Evolutionary conservation across 2,329 filamentous ascomycete species (phyloP).

Genomic region (Colletotrichum cordylinicola): DNA sequence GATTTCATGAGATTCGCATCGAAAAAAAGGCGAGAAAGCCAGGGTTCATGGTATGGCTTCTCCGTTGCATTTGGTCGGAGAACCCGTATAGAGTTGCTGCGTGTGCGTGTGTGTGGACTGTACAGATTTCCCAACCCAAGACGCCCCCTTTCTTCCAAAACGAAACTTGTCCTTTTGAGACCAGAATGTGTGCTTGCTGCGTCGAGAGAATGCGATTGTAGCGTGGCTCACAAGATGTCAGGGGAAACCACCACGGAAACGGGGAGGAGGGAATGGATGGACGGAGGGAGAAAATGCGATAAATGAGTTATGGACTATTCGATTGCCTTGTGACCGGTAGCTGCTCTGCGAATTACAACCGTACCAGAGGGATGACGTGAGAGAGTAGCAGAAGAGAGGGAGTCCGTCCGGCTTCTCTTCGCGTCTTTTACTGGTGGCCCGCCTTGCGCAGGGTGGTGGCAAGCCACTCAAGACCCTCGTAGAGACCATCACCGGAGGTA

Average conservation of each 20-base stretch:
- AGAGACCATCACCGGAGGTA: conserved; percentile 98
- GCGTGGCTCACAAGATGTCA: conserved; percentile 23
- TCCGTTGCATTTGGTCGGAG: conserved; percentile 18
- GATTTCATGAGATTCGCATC: conserved; percentile 9
- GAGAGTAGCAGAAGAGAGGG: conserved; percentile 41
- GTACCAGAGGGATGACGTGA: conserved; percentile 53
- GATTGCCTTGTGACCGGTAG: conserved; percentile 59
- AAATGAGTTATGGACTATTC: conserved; percentile 56
- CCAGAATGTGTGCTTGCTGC: conserved; percentile 23
- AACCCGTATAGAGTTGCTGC: conserved; percentile 21
- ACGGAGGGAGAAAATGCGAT: conserved; percentile 25
- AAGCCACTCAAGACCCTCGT: conserved; percentile 97
- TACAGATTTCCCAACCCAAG: conserved; percentile 38
- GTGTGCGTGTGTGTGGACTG: conserved; percentile 26
- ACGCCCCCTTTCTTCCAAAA: conserved; percentile 35
- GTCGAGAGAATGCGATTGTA: conserved; percentile 21
- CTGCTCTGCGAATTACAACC: conserved; percentile 62
- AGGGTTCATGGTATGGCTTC: conserved; percentile 18
- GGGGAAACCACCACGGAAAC: conserved; percentile 21
- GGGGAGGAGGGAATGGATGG: conserved; percentile 13
- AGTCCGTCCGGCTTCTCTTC: conserved; percentile 31
- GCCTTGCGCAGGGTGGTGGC: conserved; percentile 83
- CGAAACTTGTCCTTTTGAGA: conserved; percentile 34
- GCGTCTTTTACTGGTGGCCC: conserved; percentile 63
- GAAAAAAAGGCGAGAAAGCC: conserved; percentile 18